Conservation (phyloP, 2,329 filamentous ascomycete species). For the Neopestalotiopsis rosae region DNA sequence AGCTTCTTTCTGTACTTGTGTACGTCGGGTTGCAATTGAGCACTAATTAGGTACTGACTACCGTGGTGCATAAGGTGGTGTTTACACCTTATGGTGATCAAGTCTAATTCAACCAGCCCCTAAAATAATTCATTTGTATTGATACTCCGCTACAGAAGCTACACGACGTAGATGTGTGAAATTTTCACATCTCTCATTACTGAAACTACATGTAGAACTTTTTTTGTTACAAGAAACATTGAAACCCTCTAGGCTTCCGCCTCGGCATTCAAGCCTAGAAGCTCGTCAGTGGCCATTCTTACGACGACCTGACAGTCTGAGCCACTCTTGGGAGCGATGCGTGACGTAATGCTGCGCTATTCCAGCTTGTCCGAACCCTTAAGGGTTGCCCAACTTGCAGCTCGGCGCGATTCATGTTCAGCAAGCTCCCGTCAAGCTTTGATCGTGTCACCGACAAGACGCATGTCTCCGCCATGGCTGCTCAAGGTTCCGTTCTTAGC, state of each 20-base stretch:
- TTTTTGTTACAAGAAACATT: no score
- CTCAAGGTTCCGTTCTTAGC: no score
- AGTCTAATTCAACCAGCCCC: no score
- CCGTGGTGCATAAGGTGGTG: neutral
- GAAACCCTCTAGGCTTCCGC: neutral
- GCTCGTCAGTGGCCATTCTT: slow-evolving; percentile 13
- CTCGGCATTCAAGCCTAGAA: neutral
- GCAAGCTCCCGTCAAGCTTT: neutral
- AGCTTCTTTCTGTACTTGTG: neutral
- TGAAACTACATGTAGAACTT: no score
- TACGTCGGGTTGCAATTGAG: neutral
- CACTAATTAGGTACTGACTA: neutral
- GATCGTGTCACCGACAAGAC: no score
- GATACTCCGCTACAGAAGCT: neutral
- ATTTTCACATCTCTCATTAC: no score
- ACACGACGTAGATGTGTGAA: neutral
- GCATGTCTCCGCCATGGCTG: no score
- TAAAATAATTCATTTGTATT: no score
- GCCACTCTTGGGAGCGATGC: slow-evolving; percentile 9
- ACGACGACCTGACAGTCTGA: slow-evolving; percentile 13
- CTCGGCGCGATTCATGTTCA: slow-evolving; percentile 10
- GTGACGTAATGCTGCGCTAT: slow-evolving; percentile 7
- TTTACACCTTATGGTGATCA: neutral
- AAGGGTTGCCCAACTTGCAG: neutral
- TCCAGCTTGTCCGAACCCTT: neutral